Conservation (phyloP, 2,329 filamentous ascomycete genomes). For the Metarhizium humberi region DNA sequence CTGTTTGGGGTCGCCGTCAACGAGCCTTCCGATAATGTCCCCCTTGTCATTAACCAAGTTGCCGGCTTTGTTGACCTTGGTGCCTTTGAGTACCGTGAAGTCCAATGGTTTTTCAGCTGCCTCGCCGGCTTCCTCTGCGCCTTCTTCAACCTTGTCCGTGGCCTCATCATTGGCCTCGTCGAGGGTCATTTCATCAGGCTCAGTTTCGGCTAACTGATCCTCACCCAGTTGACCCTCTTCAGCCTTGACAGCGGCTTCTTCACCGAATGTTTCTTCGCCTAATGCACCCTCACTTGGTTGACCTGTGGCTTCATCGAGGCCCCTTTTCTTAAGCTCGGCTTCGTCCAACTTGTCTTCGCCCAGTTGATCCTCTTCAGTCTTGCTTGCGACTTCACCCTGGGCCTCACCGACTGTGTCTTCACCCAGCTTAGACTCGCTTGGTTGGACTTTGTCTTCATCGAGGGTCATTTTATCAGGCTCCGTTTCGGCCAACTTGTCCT, state of each 20-base stretch:
- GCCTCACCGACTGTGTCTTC: neutral
- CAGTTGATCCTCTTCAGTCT: too few species aligned
- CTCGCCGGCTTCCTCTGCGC: constrained; percentile 11
- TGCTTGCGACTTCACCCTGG: too few species aligned
- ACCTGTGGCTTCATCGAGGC: neutral
- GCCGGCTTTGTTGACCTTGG: constrained; percentile 50
- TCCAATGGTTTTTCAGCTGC: constrained; percentile 25
- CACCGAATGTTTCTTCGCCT: neutral
- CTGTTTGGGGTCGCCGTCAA: constrained; percentile 54
- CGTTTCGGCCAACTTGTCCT: neutral
- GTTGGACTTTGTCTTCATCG: neutral
- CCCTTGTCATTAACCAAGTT: constrained; percentile 46
- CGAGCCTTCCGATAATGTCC: constrained; percentile 49
- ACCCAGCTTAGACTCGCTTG: neutral
- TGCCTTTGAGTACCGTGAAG: constrained; percentile 39
- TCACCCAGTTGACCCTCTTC: neutral
- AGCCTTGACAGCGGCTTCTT: too few species aligned
- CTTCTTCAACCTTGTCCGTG: constrained; percentile 7
- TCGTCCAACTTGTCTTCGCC: neutral
- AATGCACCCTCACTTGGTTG: neutral
- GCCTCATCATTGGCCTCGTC: neutral
- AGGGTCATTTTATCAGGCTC: neutral
- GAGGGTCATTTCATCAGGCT: neutral
- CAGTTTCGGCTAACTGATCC: neutral
- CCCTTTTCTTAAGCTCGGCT: neutral